Percentiles rank a stretch among this genome's conserved stretches.
Conservation (phyloP, 805 yeast genomes). For the Grigorovia yakushimaensis region DNA sequence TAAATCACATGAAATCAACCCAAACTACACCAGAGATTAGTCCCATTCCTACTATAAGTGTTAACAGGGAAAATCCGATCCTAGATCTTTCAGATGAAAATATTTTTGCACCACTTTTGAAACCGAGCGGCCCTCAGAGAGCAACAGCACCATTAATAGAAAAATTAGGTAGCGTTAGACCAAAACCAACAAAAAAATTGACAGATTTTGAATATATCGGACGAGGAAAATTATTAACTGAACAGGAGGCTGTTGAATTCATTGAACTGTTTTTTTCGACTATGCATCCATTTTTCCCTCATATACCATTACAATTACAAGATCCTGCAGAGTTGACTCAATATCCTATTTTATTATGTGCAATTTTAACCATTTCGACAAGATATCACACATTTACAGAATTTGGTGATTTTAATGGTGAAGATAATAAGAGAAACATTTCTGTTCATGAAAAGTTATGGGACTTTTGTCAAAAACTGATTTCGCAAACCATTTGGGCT, state of each 20-base stretch:
- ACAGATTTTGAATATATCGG: slow-evolving; percentile 55
- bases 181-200: slow-evolving; percentile 32
- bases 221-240: slow-evolving; percentile 44
- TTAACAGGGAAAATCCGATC: not conserved
- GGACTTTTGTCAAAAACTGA: slow-evolving; percentile 72
- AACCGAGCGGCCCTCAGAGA: slow-evolving; percentile 16
- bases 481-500: slow-evolving; percentile 88
- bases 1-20: not conserved
- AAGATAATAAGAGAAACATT: slow-evolving; percentile 35
- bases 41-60: not conserved
- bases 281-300: slow-evolving; percentile 87
- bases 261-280: slow-evolving; percentile 58
- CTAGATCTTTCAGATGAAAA: slow-evolving; percentile 11
- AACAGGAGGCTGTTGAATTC: slow-evolving; percentile 47
- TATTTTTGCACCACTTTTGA: slow-evolving; percentile 19
- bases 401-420: slow-evolving; percentile 27
- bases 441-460: slow-evolving; percentile 72
- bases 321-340: slow-evolving; percentile 56
- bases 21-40: not conserved
- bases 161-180: slow-evolving; percentile 25
- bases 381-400: slow-evolving; percentile 58
- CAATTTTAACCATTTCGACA: slow-evolving; percentile 71
- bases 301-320: slow-evolving; percentile 66
- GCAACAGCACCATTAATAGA: slow-evolving; percentile 27
- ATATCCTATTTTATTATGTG: slow-evolving; percentile 72